Conservation (phyloP, 352 stramenopile species). For the Phytophthora agathidicida region DNA sequence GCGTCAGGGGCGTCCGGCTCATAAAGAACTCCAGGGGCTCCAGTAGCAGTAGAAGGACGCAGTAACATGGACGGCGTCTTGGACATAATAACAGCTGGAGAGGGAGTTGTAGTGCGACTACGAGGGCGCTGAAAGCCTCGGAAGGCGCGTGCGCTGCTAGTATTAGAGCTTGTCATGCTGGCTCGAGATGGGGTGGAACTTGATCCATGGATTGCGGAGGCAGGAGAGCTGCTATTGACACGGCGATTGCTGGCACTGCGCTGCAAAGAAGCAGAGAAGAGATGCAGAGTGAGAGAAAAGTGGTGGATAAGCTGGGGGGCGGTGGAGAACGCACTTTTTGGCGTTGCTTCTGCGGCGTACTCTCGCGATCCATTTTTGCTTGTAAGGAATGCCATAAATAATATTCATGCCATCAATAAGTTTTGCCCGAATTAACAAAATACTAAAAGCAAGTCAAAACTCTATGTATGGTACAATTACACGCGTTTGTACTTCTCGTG, state of each 20-base stretch:
- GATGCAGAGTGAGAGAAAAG: not conserved
- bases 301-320: not conserved
- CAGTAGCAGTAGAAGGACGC: conserved; percentile 9
- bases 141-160: conserved; percentile 22
- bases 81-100: conserved; percentile 33
- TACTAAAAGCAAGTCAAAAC: conserved; percentile 17
- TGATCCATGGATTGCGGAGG: conserved; percentile 8
- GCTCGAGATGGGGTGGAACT: conserved; percentile 4
- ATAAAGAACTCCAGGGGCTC: conserved; percentile 29
- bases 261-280: conserved; percentile 17
- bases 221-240: not conserved
- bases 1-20: conserved; percentile 20
- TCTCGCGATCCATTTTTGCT: conserved; percentile 67
- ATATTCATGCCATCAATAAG: conserved; percentile 4
- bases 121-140: conserved; percentile 31
- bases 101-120: conserved; percentile 26
- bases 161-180: conserved; percentile 10
- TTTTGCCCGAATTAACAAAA: not conserved
- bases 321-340: conserved; percentile 53
- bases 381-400: not conserved
- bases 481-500: conserved; percentile 72
- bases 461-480: conserved; percentile 25
- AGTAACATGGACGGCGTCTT: conserved; percentile 55
- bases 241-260: conserved; percentile 32
- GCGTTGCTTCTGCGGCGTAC: conserved; percentile 76